phyloP scores from a whole-genome alignment of 495 filamentous ascomycete genomes.

The Cercophora samala region DNA sequence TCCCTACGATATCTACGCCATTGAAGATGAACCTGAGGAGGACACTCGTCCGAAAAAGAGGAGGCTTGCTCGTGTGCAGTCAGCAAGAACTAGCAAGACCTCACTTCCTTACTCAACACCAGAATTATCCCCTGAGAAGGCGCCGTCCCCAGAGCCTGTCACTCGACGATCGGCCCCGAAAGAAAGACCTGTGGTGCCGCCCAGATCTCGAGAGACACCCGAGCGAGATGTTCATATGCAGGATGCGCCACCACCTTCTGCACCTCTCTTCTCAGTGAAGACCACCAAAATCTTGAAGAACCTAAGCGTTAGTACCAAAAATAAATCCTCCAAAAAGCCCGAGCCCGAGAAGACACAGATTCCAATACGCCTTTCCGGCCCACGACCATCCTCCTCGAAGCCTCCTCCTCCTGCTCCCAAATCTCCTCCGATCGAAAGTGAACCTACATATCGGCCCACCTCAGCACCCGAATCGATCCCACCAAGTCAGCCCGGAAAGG shows the following conservation, averaged over 20 bases:
- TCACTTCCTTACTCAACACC: constrained; percentile 30
- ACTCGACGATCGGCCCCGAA: constrained; percentile 15
- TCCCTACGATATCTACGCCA: constrained; percentile 16
- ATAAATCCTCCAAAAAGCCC: constrained; percentile 16
- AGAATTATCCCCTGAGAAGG: constrained; percentile 27
- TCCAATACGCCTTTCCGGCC: constrained; percentile 38
- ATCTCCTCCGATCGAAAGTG: constrained; percentile 6
- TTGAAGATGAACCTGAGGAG: constrained; percentile 20
- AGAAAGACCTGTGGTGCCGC: constrained; percentile 1
- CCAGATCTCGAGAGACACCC: constrained; percentile 22
- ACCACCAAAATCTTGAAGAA: constrained; percentile 28
- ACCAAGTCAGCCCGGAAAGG: constrained; percentile 8
- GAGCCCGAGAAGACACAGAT: constrained; percentile 28
- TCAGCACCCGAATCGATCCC: constrained; percentile 1
- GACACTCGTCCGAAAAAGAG: constrained; percentile 25
- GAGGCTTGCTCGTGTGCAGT: constrained; percentile 26
- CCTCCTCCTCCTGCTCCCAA: not conserved
- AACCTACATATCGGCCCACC: constrained; percentile 15
- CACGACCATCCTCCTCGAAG: constrained; percentile 13
- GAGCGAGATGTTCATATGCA: constrained; percentile 27
- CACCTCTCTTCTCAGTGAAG: constrained; percentile 31
- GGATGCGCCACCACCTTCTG: constrained; percentile 15
- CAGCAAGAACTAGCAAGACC: constrained; percentile 22
- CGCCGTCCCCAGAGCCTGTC: constrained; percentile 14
- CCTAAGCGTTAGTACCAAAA: constrained; percentile 25